phyloP scores from a whole-genome alignment of 306 rosid species.

The Boehmeria nivea region DNA sequence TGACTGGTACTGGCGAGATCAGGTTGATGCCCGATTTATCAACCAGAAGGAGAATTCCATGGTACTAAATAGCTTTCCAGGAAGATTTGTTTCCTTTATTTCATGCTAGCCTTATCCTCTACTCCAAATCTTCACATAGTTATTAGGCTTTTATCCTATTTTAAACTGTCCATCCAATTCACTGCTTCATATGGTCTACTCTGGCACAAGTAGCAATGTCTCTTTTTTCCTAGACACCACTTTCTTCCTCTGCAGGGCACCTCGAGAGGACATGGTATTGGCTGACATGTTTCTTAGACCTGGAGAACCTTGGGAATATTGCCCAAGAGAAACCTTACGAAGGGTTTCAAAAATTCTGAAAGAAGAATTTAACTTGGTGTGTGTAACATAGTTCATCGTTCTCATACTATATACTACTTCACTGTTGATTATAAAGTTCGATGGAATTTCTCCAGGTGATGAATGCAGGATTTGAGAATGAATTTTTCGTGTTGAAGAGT shows the following conservation, averaged over 20 bases:
- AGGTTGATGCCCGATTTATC: slow-evolving; percentile 84
- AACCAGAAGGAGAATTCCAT: slow-evolving; percentile 63
- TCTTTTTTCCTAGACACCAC: slow-evolving; percentile 3
- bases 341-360: slow-evolving; percentile 68
- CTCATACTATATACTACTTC: neutral
- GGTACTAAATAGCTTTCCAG: slow-evolving; percentile 37
- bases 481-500: slow-evolving; percentile 70
- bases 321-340: slow-evolving; percentile 79
- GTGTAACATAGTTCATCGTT: neutral
- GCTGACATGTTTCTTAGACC: slow-evolving; percentile 60
- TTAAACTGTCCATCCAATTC: neutral
- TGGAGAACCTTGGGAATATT: slow-evolving; percentile 86
- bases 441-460: slow-evolving; percentile 47
- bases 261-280: slow-evolving; percentile 86
- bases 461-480: slow-evolving; percentile 93
- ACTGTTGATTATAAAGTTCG: slow-evolving; percentile 16
- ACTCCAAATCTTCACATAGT: neutral
- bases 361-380: slow-evolving; percentile 84
- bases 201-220: neutral
- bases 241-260: slow-evolving; percentile 46
- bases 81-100: neutral
- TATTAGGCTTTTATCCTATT: neutral
- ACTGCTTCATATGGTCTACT: neutral
- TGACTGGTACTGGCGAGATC: slow-evolving; percentile 71
- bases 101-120: neutral